Percentiles rank a stretch among this genome's conserved stretches.
These are phyloP conservation scores for Coccinonectria pachysandricola DNA, from an alignment of 2,329 filamentous ascomycete genomes.

Conservation along the genomic window DNA sequence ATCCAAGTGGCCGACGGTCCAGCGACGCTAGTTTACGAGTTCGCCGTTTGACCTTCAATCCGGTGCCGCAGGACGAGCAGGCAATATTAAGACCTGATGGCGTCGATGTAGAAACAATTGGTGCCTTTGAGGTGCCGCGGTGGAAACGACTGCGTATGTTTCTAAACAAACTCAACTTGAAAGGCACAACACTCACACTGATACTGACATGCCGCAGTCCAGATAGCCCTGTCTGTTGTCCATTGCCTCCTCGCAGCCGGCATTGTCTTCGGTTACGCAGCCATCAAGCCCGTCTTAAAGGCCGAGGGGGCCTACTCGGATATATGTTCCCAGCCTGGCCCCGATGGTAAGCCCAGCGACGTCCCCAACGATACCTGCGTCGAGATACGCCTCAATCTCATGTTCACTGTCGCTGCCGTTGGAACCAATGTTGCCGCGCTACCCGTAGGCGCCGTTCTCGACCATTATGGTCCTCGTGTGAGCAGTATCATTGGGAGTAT, in stretches of 20 bases:
- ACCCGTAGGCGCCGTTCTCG: conserved; percentile 75
- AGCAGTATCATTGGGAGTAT: conserved; percentile 60
- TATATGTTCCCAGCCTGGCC: conserved; percentile 35
- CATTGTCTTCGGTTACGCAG: conserved; percentile 75
- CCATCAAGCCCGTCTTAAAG: conserved; percentile 72
- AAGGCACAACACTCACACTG: too few relatives aligned
- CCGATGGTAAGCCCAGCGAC: conserved; percentile 2
- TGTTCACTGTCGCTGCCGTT: conserved; percentile 86
- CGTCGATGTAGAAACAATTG: conserved; percentile 31
- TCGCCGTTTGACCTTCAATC: conserved; percentile 43
- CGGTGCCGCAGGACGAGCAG: conserved; percentile 42
- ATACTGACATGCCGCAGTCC: conserved; percentile 11
- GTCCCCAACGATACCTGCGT: conserved; percentile 29
- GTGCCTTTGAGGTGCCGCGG: conserved; percentile 42
- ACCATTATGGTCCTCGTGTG: conserved; percentile 68
- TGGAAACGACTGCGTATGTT: conserved; percentile 44
- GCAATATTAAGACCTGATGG: conserved; percentile 30
- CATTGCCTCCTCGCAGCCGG: conserved; percentile 66
- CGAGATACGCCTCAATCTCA: conserved; percentile 63
- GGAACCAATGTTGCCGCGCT: conserved; percentile 80
- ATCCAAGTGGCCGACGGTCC: conserved; percentile 22
- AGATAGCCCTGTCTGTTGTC: conserved; percentile 20
- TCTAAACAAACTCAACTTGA: too few relatives aligned
- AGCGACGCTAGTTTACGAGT: conserved; percentile 37
- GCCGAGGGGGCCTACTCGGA: conserved; percentile 60